Percentiles rank a stretch among this genome's conserved stretches.
phyloP scores from a whole-genome alignment of 371 early-diverging fungal genomes.

The Entomophthora muscae region DNA sequence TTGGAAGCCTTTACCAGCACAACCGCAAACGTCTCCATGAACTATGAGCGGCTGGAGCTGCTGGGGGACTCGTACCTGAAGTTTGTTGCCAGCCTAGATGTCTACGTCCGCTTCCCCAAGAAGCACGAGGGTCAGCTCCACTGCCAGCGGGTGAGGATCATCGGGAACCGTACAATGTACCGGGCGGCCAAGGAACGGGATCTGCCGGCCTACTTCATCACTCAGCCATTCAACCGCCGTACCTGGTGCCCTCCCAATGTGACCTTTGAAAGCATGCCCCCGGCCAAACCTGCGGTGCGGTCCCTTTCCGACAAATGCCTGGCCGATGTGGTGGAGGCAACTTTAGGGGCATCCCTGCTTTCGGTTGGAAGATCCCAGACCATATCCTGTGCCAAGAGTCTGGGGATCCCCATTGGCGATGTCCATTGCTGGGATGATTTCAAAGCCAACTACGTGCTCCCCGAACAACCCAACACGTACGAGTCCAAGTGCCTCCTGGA shows the following conservation, averaged over 20 bases:
- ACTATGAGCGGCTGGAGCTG: slow-evolving; percentile 91
- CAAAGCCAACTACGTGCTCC: slow-evolving; percentile 5
- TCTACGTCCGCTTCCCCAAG: slow-evolving; percentile 56
- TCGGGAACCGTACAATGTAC: slow-evolving; percentile 57
- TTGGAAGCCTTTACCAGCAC: slow-evolving; percentile 60
- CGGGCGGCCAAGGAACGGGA: slow-evolving; percentile 34
- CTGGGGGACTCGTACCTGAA: slow-evolving; percentile 93
- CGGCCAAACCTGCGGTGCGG: slow-evolving; percentile 15
- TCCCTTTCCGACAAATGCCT: slow-evolving; percentile 57
- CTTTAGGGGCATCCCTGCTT: slow-evolving; percentile 61
- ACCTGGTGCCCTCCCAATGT: slow-evolving; percentile 41
- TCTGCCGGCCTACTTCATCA: slow-evolving; percentile 31
- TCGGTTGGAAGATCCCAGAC: slow-evolving; percentile 42
- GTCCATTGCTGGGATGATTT: not conserved
- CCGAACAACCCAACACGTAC: not conserved
- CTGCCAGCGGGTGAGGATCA: slow-evolving; percentile 40
- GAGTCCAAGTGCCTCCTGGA: not conserved
- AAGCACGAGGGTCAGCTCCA: slow-evolving; percentile 72
- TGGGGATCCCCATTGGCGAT: slow-evolving; percentile 32
- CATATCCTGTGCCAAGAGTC: slow-evolving; percentile 29
- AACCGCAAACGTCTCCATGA: slow-evolving; percentile 37
- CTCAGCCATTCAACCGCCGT: slow-evolving; percentile 38
- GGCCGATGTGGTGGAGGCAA: slow-evolving; percentile 81
- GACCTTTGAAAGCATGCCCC: slow-evolving; percentile 12
- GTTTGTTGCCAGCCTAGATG: slow-evolving; percentile 48